Conservation (phyloP, 2,329 filamentous ascomycete species). For the Penicillium sp. region DNA sequence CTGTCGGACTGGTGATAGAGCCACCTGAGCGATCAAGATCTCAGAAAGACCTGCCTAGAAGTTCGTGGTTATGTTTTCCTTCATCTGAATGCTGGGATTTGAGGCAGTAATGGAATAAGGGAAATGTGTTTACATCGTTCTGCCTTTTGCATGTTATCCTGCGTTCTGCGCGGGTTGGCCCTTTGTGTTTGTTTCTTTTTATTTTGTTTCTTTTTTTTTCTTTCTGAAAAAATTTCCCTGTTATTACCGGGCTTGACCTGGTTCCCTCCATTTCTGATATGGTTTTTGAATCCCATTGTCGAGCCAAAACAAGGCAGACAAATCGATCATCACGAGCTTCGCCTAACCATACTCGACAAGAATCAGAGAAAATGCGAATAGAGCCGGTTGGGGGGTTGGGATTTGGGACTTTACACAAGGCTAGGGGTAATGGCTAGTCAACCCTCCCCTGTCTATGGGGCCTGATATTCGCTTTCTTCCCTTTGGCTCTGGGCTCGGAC, state of each 20-base stretch:
- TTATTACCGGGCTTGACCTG: slow-evolving; percentile 1
- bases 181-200: slow-evolving; percentile 43
- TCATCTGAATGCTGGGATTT: slow-evolving; percentile 13
- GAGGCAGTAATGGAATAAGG: slow-evolving; percentile 4
- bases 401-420: neutral
- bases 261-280: neutral
- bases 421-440: neutral
- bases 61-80: slow-evolving; percentile 13
- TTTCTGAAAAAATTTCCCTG: too few species aligned
- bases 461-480: slow-evolving; percentile 15
- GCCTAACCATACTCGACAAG: neutral
- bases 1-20: slow-evolving; percentile 24
- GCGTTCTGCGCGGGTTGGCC: slow-evolving; percentile 22
- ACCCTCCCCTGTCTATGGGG: neutral
- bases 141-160: slow-evolving; percentile 16
- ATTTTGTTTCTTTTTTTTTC: slow-evolving; percentile 3
- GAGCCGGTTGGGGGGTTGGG: neutral
- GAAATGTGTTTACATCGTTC: slow-evolving; percentile 7
- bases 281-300: neutral
- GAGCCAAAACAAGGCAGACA: neutral
- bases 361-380: neutral
- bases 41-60: slow-evolving; percentile 24
- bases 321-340: neutral
- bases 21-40: slow-evolving; percentile 20
- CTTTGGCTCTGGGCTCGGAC: slow-evolving; percentile 4